phyloP scores from a whole-genome alignment of 1,284 basidiomycete genomes.

The Meripilus lineatus region DNA sequence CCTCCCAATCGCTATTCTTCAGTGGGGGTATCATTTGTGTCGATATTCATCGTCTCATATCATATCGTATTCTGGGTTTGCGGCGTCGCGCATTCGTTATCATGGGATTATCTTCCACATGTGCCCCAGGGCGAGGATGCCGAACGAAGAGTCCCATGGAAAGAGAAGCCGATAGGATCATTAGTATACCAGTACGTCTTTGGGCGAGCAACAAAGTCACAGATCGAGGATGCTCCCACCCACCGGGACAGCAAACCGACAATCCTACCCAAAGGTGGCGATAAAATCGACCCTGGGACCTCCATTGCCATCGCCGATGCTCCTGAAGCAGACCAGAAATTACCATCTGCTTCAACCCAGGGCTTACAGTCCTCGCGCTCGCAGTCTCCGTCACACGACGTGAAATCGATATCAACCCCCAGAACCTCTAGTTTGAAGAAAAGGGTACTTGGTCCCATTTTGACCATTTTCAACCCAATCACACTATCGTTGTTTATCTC shows the following conservation, averaged over 20 bases:
- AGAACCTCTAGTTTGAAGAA: too few relatives aligned
- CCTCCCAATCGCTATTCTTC: neutral
- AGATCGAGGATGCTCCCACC: too few relatives aligned
- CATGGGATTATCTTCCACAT: slow-evolving; percentile 35
- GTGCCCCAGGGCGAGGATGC: slow-evolving; percentile 25
- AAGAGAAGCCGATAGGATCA: slow-evolving; percentile 8
- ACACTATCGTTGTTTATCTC: slow-evolving; percentile 41
- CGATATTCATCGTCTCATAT: slow-evolving; percentile 36
- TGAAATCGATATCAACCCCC: too few relatives aligned
- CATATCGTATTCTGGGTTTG: slow-evolving; percentile 35
- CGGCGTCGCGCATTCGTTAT: slow-evolving; percentile 33
- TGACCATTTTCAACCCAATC: slow-evolving; percentile 35
- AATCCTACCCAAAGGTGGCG: too few relatives aligned
- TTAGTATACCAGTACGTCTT: slow-evolving; percentile 19
- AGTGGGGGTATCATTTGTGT: slow-evolving; percentile 38
- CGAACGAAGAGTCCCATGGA: slow-evolving; percentile 6
- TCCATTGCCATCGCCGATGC: too few relatives aligned
- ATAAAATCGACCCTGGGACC: too few relatives aligned
- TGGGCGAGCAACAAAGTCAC: too few relatives aligned
- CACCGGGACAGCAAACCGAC: too few relatives aligned
- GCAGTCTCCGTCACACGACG: too few relatives aligned
- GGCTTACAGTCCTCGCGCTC: too few relatives aligned
- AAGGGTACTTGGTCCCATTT: slow-evolving; percentile 14
- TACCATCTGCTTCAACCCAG: too few relatives aligned
- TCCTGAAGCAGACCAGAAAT: too few relatives aligned